Base-by-base conservation (phyloP, 2,329 filamentous ascomycete genomes). In the Botryotinia narcissicola region DNA sequence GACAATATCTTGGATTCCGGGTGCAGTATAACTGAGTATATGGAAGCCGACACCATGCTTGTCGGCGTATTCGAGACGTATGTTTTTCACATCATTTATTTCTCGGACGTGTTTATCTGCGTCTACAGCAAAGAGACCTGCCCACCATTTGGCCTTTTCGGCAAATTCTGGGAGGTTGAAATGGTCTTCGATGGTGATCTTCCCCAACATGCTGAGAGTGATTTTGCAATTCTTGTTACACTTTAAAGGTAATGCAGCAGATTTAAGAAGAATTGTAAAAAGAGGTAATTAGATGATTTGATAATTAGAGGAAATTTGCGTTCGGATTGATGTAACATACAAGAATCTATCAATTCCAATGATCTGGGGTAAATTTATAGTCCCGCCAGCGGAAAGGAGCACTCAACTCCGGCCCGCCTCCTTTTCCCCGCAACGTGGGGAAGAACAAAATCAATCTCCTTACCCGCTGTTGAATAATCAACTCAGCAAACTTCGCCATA, bases 111-210 rank as follows among this genome's bases (percentile, higher is more conserved):
- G 88, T 80, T 86, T 87, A 18, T 88, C 87, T 2, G 87, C 83
- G 75, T 90, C 85, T n/a, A 86, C 83, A 22, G 87, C 85, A 78
- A 90, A 91, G 35, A 91, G 80, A 7, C 83, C 81, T 1, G 89
- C 89, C 88, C 88, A 90, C 87, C 88, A 90, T 77, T 83, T 82
- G 8, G 87, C 88, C 80, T 86, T 87, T 75, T 90, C 87, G 63
- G 86, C 83, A 75, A 90, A 84, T 8, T 69, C 66, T 20, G 66
- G 66, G n/a, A 69, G 66, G 48, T 69, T 69, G 66, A 69, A 69
- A 20, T 69, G 66, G 32, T 69, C 66, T 32, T 69, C 66, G n/a
- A 69, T 69, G 48, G 66, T 69, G 48, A 69, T 57, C 25, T 69
- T 69, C 5, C 66, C 66, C n/a, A 69, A 16, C 66, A 69, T 69